Percentiles rank a stretch among this genome's conserved stretches.
These are phyloP conservation scores for Trypanosoma mega DNA, from an alignment of 208 protist genomes.

Conservation along the genomic window DNA sequence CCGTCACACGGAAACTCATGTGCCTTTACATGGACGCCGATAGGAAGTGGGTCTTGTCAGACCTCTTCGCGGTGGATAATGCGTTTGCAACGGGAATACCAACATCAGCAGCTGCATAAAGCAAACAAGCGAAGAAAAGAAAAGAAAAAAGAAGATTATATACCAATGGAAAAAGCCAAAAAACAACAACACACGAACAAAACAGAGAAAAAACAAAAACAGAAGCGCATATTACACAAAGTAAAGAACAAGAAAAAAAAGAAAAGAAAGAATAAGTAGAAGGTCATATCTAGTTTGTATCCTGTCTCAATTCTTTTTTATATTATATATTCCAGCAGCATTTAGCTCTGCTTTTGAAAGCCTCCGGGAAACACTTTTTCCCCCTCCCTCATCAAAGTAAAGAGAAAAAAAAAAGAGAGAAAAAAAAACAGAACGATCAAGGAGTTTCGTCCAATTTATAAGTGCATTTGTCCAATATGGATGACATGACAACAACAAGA, in stretches of 20 bases:
- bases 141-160: conserved; percentile 2
- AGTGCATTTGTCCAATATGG: too few relatives aligned
- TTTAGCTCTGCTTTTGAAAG: too few relatives aligned
- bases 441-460: too few relatives aligned
- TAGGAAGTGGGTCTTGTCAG: conserved; percentile 61
- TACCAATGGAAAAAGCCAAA: neutral
- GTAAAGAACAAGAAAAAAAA: conserved; percentile 14
- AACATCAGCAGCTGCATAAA: neutral
- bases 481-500: too few relatives aligned
- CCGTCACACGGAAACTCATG: conserved; percentile 65
- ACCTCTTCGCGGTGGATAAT: conserved; percentile 35
- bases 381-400: too few relatives aligned
- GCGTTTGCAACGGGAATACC: conserved; percentile 13
- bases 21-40: conserved; percentile 72
- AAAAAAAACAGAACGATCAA: conserved; percentile 11
- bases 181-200: conserved; percentile 7
- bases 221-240: too few relatives aligned
- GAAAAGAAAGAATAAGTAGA: conserved; percentile 13
- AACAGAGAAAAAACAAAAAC: neutral
- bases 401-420: neutral
- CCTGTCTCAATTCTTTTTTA: neutral
- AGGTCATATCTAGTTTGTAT: neutral
- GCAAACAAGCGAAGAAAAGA: neutral
- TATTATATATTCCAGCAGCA: too few relatives aligned
- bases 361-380: too few relatives aligned